Conservation (phyloP, 2,329 filamentous ascomycete species). For the Xylaria sp. region DNA sequence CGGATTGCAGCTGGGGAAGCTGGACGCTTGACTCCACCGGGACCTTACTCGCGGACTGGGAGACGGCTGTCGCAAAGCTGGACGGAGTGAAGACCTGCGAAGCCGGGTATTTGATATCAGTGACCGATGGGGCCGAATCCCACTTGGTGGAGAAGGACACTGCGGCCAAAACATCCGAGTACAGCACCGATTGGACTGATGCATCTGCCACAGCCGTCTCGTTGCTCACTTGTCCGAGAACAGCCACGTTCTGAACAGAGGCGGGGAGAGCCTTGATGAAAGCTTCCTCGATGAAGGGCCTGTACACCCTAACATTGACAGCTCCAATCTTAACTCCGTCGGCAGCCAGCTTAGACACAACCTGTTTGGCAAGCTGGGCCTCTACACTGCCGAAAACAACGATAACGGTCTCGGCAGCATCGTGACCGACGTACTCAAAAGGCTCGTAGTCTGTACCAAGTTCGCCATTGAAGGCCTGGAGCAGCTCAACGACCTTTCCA, state of each 20-base stretch:
- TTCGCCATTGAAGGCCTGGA: constrained; percentile 82
- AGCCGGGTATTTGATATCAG: constrained; percentile 89
- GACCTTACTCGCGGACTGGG: constrained; percentile 52
- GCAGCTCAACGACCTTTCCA: constrained; percentile 68
- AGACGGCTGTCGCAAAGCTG: constrained; percentile 54
- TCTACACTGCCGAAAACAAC: constrained; percentile 94
- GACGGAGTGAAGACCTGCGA: constrained; percentile 59
- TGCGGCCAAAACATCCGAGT: constrained; percentile 86
- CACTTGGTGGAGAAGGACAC: constrained; percentile 76
- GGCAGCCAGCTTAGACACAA: constrained; percentile 71
- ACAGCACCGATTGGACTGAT: constrained; percentile 81
- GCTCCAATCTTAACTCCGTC: constrained; percentile 81
- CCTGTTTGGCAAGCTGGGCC: constrained; percentile 80
- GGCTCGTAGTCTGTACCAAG: constrained; percentile 90
- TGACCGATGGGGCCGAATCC: constrained; percentile 63
- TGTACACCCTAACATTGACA: constrained; percentile 89
- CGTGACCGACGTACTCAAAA: constrained; percentile 92
- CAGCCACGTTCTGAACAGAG: constrained; percentile 74
- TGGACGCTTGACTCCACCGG: constrained; percentile 53
- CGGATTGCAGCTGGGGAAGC: constrained; percentile 52
- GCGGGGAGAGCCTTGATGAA: constrained; percentile 82
- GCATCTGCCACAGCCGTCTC: constrained; percentile 73
- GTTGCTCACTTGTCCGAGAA: constrained; percentile 85
- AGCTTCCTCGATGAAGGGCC: constrained; percentile 92
- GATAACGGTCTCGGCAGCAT: constrained; percentile 76